Conservation (phyloP, 2,329 filamentous ascomycete genomes). For the Calonectria leucothoes region DNA sequence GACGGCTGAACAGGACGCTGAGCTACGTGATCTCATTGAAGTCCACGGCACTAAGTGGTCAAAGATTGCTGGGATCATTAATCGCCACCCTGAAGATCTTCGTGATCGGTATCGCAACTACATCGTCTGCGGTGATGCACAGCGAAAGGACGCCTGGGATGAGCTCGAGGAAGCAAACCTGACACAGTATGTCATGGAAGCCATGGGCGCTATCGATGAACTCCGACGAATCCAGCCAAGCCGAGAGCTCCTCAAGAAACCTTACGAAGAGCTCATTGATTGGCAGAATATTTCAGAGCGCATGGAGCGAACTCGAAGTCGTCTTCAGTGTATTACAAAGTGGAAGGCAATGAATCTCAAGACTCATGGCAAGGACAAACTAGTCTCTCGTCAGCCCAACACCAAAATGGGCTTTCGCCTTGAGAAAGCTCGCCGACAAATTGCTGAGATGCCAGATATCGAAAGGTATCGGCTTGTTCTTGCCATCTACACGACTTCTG, state of each 20-base stretch:
- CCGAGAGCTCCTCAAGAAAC: conserved; percentile 47
- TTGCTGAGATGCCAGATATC: conserved; percentile 54
- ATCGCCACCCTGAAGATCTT: conserved; percentile 73
- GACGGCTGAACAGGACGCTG: conserved; percentile 51
- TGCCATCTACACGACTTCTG: conserved; percentile 56
- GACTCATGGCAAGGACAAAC: conserved; percentile 46
- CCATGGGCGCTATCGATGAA: conserved; percentile 60
- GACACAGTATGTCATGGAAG: conserved; percentile 62
- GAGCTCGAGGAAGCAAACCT: conserved; percentile 69
- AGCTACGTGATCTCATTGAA: conserved; percentile 49
- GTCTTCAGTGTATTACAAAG: conserved; percentile 76
- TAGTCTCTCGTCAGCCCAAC: conserved; percentile 46
- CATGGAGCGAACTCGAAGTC: conserved; percentile 71
- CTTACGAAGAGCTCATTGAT: conserved; percentile 68
- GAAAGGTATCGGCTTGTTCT: conserved; percentile 59
- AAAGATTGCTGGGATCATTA: conserved; percentile 69
- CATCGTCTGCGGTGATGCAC: conserved; percentile 66
- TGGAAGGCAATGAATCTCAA: conserved; percentile 65
- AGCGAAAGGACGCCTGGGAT: conserved; percentile 68
- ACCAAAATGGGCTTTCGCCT: conserved; percentile 54
- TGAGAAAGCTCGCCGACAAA: conserved; percentile 56
- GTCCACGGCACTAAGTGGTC: conserved; percentile 66
- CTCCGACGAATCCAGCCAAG: conserved; percentile 48
- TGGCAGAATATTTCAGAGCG: conserved; percentile 73
- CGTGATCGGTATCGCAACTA: conserved; percentile 79